phyloP scores from a whole-genome alignment of 306 rosid species.

The Quercus variabilis region DNA sequence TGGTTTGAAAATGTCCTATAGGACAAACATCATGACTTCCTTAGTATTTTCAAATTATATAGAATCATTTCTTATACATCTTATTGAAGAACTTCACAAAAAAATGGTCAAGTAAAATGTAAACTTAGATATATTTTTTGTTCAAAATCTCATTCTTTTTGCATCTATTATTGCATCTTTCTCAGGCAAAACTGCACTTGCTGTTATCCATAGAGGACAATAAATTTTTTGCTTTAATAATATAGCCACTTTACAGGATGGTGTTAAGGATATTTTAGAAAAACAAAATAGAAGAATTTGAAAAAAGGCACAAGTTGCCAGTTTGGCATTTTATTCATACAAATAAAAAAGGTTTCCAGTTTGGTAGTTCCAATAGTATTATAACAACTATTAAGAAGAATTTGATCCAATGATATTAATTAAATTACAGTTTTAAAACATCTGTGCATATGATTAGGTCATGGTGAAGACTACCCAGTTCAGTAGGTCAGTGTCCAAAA shows the following conservation, averaged over 20 bases:
- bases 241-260: neutral
- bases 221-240: neutral
- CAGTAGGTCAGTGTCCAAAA: slow-evolving; percentile 94
- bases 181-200: too few relatives aligned
- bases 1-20: too few relatives aligned
- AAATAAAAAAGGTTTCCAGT: too few relatives aligned
- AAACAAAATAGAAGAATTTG: neutral
- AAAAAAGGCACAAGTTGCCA: neutral
- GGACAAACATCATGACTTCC: too few relatives aligned
- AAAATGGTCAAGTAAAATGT: too few relatives aligned
- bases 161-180: too few relatives aligned
- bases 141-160: too few relatives aligned
- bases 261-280: neutral
- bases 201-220: too few relatives aligned
- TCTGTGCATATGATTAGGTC: slow-evolving; percentile 41
- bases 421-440: neutral
- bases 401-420: neutral
- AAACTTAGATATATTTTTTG: too few relatives aligned
- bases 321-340: neutral
- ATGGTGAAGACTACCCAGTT: slow-evolving; percentile 68
- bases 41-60: too few relatives aligned
- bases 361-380: neutral
- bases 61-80: too few relatives aligned
- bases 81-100: too few relatives aligned
- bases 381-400: neutral